phyloP scores from a whole-genome alignment of 2,329 filamentous ascomycete genomes.

The Trichoderma afroharzianum region DNA sequence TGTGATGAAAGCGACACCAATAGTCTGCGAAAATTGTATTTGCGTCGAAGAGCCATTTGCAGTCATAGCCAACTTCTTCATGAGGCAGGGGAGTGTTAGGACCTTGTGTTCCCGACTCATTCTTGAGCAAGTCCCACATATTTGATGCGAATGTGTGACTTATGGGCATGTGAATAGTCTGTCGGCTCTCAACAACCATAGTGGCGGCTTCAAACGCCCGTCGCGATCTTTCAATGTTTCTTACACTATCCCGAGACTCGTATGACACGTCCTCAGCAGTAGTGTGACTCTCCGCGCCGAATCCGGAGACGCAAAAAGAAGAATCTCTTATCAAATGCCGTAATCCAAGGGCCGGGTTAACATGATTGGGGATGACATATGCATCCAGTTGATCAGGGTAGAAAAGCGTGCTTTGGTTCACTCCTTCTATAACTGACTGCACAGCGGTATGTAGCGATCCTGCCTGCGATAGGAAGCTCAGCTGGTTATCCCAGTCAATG shows the following conservation, averaged over 20 bases:
- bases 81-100: background rate
- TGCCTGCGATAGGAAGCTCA: background rate
- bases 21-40: background rate
- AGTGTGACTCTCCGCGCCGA: background rate
- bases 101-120: background rate
- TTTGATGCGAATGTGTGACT: background rate
- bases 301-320: background rate
- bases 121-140: background rate
- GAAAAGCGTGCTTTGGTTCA: background rate
- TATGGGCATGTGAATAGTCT: background rate
- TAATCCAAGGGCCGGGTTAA: background rate
- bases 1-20: background rate
- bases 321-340: background rate
- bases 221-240: background rate
- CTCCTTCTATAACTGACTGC: background rate
- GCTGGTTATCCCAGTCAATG: background rate
- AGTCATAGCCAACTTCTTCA: background rate
- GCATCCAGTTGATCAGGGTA: background rate
- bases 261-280: background rate
- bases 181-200: background rate
- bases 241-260: background rate
- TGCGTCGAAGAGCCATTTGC: background rate
- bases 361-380: background rate
- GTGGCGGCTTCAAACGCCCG: background rate
- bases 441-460: background rate